Percentiles rank a stretch among this genome's conserved stretches.
phyloP scores from a whole-genome alignment of 78 protist species.

The Guillardia theta region DNA sequence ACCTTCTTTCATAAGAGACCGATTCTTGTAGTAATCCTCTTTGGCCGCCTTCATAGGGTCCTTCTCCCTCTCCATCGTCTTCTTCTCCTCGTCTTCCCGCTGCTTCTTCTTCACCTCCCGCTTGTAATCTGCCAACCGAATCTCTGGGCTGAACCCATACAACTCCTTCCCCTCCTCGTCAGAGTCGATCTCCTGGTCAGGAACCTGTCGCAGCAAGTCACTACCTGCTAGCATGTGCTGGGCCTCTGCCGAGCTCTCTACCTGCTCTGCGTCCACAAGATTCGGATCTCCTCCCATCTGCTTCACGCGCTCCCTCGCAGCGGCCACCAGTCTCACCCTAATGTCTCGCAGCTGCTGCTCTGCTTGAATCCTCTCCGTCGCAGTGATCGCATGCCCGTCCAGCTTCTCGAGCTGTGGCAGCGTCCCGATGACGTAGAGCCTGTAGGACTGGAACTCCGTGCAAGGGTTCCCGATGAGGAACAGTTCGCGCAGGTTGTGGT shows the following conservation, averaged over 20 bases:
- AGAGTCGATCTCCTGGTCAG: not conserved
- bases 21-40: not conserved
- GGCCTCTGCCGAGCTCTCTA: too few species aligned
- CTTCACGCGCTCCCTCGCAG: slow-evolving; percentile 12
- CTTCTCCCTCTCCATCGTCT: not conserved
- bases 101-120: not conserved
- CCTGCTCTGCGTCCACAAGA: not conserved
- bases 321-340: not conserved
- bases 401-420: slow-evolving; percentile 73
- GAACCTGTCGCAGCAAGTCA: too few species aligned
- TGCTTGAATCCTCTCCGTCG: slow-evolving; percentile 62
- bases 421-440: slow-evolving; percentile 63
- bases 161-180: not conserved
- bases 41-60: not conserved
- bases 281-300: not conserved
- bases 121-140: not conserved
- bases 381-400: slow-evolving; percentile 60
- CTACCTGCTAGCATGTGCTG: too few species aligned
- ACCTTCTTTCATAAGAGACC: not conserved
- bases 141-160: not conserved
- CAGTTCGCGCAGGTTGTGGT: slow-evolving; percentile 53
- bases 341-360: not conserved
- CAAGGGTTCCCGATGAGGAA: slow-evolving; percentile 81
- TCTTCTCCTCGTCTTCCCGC: not conserved
- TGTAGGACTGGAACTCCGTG: slow-evolving; percentile 49